phyloP scores from a whole-genome alignment of 352 stramenopile genomes.

The Phytophthora pisi region DNA sequence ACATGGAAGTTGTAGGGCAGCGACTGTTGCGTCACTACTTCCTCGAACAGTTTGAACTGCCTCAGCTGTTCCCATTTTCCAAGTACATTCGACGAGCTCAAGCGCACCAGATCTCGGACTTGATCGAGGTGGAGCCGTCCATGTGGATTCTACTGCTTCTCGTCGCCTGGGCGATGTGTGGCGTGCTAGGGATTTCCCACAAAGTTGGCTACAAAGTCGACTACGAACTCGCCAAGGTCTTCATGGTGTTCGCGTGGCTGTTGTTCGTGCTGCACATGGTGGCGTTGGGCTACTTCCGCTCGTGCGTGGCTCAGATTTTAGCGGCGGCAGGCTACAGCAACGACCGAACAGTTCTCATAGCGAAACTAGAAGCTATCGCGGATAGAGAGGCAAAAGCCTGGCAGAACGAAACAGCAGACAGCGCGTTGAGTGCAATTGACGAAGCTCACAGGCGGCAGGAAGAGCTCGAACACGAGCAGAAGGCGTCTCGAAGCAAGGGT shows the following conservation, averaged over 20 bases:
- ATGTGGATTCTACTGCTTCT: conserved; percentile 56
- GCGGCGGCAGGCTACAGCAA: neutral
- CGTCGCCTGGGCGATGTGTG: conserved; percentile 35
- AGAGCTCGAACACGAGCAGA: neutral
- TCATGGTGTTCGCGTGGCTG: too few species aligned
- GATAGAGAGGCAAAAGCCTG: neutral
- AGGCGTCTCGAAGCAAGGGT: neutral
- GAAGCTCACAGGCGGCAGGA: neutral
- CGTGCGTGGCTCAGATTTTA: neutral
- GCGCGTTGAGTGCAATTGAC: neutral
- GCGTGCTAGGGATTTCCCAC: too few species aligned
- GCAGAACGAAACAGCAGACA: neutral
- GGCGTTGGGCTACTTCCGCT: neutral
- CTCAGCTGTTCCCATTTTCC: conserved; percentile 62
- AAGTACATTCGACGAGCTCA: conserved; percentile 78
- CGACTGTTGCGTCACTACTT: conserved; percentile 51
- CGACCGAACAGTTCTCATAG: neutral
- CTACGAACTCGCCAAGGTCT: too few species aligned
- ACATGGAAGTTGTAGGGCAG: conserved; percentile 40
- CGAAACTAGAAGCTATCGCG: neutral
- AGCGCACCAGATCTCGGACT: conserved; percentile 73
- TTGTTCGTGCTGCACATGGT: neutral
- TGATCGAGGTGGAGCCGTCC: conserved; percentile 72
- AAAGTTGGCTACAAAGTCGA: too few species aligned
- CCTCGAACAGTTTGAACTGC: conserved; percentile 42